These are phyloP conservation scores for Coemansia sp. DNA, from an alignment of 192 early-diverging fungal genomes.

Conservation along the genomic window DNA sequence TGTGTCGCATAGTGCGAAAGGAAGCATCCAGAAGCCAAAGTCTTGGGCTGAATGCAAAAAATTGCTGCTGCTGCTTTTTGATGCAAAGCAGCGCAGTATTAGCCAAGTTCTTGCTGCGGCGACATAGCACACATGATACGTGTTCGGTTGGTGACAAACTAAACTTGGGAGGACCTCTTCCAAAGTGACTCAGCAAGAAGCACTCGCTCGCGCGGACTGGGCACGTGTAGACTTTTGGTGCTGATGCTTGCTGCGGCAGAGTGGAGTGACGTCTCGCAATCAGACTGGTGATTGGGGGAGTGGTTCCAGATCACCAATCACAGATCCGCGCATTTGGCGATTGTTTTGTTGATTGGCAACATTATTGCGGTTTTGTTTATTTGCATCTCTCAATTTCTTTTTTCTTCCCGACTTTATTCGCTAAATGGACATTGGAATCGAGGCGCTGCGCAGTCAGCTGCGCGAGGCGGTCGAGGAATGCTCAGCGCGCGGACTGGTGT, in stretches of 20 bases:
- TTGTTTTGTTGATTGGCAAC: neutral
- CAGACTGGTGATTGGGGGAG: no score
- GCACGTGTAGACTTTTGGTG: no score
- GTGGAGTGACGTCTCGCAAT: no score
- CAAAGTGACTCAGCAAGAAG: neutral
- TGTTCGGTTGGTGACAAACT: neutral
- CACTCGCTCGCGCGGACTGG: no score
- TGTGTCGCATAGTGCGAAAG: no score
- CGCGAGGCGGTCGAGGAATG: conserved; percentile 68
- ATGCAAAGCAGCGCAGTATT: no score
- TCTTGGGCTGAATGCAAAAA: no score
- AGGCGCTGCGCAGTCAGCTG: conserved; percentile 42
- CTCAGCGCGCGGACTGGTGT: conserved; percentile 67
- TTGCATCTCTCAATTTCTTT: neutral
- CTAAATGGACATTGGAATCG: conserved; percentile 26
- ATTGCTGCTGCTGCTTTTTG: no score
- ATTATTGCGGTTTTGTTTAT: neutral
- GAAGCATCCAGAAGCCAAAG: no score
- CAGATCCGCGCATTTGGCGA: neutral
- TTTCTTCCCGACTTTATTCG: neutral
- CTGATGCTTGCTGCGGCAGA: conserved; percentile 4
- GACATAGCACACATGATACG: neutral
- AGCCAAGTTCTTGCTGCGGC: neutral
- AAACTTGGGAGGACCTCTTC: neutral
- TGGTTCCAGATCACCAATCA: neutral